Evolutionary conservation across 2,329 filamentous ascomycete species (phyloP).

Genomic region (Beauveria sp.): DNA sequence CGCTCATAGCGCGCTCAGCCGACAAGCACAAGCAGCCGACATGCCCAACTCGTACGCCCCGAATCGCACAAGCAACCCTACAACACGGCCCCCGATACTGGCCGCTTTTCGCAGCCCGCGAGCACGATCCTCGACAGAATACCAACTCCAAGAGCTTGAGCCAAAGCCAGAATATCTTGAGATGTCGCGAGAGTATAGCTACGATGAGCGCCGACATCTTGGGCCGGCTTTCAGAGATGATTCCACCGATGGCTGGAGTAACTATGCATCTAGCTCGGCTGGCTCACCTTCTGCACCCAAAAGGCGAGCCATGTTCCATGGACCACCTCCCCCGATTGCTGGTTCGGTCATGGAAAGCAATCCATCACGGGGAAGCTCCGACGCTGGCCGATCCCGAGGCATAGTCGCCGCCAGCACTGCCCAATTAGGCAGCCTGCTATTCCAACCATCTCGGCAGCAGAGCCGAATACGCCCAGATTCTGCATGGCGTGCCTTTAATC

Average conservation of each 20-base stretch:
- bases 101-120: slow-evolving; percentile 19
- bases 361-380: slow-evolving; percentile 11
- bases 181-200: slow-evolving; percentile 5
- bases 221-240: slow-evolving; percentile 14
- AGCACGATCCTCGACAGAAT: slow-evolving; percentile 23
- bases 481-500: slow-evolving; percentile 38
- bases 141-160: slow-evolving; percentile 32
- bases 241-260: slow-evolving; percentile 15
- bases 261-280: slow-evolving; percentile 19
- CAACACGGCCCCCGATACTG: slow-evolving; percentile 19
- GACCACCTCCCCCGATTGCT: slow-evolving; percentile 45
- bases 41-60: slow-evolving; percentile 11
- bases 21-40: background rate
- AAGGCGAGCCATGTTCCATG: slow-evolving; percentile 33
- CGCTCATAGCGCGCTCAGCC: background rate
- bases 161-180: slow-evolving; percentile 23
- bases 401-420: slow-evolving; percentile 17
- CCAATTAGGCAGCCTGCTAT: slow-evolving; percentile 27
- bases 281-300: slow-evolving; percentile 26
- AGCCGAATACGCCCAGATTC: slow-evolving; percentile 30
- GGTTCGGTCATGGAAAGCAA: slow-evolving; percentile 30
- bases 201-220: background rate
- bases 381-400: slow-evolving; percentile 14
- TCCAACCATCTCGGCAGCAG: slow-evolving; percentile 26
- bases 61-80: slow-evolving; percentile 11